A percentile compares a stretch with the other conserved stretches of the same genome.
Evolutionary conservation across 176 grass and related monocot species (phyloP).

Genomic region (Oryza longistaminata): DNA sequence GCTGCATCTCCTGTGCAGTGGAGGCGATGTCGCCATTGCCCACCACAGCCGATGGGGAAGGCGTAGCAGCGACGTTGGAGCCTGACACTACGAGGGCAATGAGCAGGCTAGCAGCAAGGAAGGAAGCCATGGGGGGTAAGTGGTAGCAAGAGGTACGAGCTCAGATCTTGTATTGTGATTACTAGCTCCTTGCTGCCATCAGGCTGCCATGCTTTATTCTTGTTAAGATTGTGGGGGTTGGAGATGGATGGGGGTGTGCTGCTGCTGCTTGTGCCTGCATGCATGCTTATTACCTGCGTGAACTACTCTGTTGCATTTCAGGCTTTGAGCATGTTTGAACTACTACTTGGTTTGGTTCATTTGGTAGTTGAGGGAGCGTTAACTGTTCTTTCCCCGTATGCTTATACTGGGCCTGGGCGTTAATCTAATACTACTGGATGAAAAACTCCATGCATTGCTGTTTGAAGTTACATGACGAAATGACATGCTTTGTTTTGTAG

Average conservation of each 20-base stretch:
- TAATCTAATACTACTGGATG: background rate
- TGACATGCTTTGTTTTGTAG: background rate
- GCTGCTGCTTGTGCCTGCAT: conserved; percentile 1
- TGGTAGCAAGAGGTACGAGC: conserved; percentile 15
- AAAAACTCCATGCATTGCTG: no score
- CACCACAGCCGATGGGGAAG: background rate
- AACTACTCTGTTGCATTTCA: conserved; percentile 26
- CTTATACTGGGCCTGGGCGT: background rate
- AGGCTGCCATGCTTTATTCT: conserved; percentile 2
- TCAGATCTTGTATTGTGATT: background rate
- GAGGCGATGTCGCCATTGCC: background rate
- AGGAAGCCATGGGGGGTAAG: conserved; percentile 22
- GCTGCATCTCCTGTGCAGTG: conserved; percentile 53
- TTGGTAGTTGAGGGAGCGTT: background rate
- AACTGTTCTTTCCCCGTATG: background rate
- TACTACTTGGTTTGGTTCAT: conserved; percentile 8
- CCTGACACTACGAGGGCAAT: background rate
- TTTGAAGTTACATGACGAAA: background rate
- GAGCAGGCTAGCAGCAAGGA: conserved; percentile 12
- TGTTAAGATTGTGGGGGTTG: background rate
- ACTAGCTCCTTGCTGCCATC: conserved; percentile 19
- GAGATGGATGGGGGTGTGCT: background rate
- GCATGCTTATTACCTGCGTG: conserved; percentile 31
- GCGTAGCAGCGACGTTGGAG: background rate
- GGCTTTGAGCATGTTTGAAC: conserved; percentile 39